A percentile compares a stretch with the other conserved stretches of the same genome.
phyloP scores from a whole-genome alignment of 2,329 filamentous ascomycete genomes.

The Aspergillus sp. region DNA sequence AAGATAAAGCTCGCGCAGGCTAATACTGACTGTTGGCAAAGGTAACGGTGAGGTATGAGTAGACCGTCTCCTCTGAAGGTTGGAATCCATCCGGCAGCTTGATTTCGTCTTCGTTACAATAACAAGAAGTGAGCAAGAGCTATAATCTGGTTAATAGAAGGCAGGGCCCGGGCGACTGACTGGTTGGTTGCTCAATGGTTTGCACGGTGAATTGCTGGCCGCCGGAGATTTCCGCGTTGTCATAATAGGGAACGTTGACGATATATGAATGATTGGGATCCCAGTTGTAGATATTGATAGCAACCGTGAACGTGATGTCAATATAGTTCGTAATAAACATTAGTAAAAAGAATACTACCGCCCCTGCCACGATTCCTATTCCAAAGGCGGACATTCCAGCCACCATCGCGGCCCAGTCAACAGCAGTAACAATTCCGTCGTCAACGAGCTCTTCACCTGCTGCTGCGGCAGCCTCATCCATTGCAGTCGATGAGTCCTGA shows the following conservation, averaged over 20 bases:
- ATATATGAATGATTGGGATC: background rate
- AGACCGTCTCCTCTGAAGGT: background rate
- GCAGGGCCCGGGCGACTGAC: background rate
- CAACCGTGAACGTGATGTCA: background rate
- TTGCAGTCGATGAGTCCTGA: background rate
- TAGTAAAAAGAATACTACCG: background rate
- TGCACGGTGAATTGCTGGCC: background rate
- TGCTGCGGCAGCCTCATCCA: background rate
- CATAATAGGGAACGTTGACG: background rate
- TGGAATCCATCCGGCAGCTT: background rate
- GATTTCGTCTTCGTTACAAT: background rate
- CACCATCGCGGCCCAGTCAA: background rate
- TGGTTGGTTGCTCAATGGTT: background rate
- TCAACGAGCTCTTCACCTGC: background rate
- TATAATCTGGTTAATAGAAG: background rate
- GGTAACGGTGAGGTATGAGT: background rate
- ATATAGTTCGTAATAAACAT: background rate
- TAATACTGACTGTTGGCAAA: background rate
- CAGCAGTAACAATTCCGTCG: background rate
- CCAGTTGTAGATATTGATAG: background rate
- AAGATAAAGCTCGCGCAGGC: background rate
- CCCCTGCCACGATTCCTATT: background rate
- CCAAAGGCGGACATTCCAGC: background rate
- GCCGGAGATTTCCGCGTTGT: background rate
- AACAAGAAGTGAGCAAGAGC: background rate